Evolutionary conservation across 257 asterid genomes (phyloP), one percentile per base, ranked within the genome.

Genomic region (Verbena officinalis): DNA sequence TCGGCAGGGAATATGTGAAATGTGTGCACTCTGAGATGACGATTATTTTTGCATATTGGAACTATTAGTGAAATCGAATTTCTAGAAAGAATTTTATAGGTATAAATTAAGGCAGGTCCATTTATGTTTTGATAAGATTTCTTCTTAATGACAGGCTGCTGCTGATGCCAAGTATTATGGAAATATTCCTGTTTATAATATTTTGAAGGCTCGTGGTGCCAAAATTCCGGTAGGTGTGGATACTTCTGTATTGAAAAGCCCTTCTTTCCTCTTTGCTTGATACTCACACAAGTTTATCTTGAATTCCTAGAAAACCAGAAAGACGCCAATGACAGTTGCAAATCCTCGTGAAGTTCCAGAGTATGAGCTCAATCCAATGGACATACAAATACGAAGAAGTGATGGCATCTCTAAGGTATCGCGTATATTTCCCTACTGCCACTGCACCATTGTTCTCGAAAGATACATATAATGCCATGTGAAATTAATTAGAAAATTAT

Each of bases 131-230:
- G 55, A 36, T 30, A 5, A 19, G 6, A 40, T 54, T 62, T 55
- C 31, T 54, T 65, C 59, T 36, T 56, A 62, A 43, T 65, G 72
- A 20, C 80, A 92, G 98, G 97, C 97, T 33, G 97, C 97, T 62
- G 96, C 96, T 78, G 99, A 94, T 81, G 97, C 97, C 10, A 94
- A 94, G 72, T 88, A 94, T 80, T 94, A 94, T 67, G 96, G 97
- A 39, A 90, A 94, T 66, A 12, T 62, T 22, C 96, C 85, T 39
- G 87, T 90, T 65, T 94, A 83, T 72, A 86, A 86, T 74, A 78
- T 86, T 17, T 82, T 94, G 83, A 94, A 88, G 81, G 86, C 97
- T 54, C 97, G 96, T 60, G 99, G 99, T 55, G 99, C 96, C 55
- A 86, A 86, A 75, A 75, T 80, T 63, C 96, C 90, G 19, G 98